Percentiles rank a stretch among this genome's conserved stretches.
Evolutionary conservation across 2,329 filamentous ascomycete genomes (phyloP).

Genomic region (Ceratocystis colombiana): DNA sequence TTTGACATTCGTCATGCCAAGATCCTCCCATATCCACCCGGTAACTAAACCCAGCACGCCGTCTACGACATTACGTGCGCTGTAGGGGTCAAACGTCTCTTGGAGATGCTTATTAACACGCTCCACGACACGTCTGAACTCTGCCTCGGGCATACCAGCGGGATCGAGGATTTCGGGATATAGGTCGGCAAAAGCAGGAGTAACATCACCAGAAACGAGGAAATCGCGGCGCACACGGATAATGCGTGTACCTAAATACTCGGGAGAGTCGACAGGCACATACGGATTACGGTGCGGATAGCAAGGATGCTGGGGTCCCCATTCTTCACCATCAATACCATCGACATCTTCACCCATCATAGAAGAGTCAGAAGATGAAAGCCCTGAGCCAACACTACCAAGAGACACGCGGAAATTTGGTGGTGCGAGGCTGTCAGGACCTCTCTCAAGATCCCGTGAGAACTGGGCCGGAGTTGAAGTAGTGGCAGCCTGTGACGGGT

Average conservation of each 20-base stretch:
- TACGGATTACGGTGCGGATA: conserved; percentile 90
- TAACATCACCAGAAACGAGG: conserved; percentile 79
- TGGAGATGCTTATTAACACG: conserved; percentile 69
- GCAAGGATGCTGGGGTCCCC: conserved; percentile 90
- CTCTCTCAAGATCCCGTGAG: conserved; percentile 47
- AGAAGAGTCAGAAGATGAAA: conserved; percentile 50
- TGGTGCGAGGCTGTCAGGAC: conserved; percentile 36
- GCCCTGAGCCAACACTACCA: conserved; percentile 39
- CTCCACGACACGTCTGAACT: conserved; percentile 73
- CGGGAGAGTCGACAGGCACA: conserved; percentile 63
- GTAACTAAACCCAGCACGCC: conserved; percentile 69
- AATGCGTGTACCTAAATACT: conserved; percentile 71
- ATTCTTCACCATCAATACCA: conserved; percentile 62
- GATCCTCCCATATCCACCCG: conserved; percentile 90
- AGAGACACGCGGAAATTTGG: conserved; percentile 38
- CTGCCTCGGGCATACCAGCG: conserved; percentile 66
- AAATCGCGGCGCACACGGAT: conserved; percentile 89
- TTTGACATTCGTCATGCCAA: conserved; percentile 70
- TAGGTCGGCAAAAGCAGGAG: conserved; percentile 85
- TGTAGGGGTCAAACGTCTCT: conserved; percentile 71
- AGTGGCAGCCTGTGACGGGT: conserved; percentile 25
- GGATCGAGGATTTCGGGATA: conserved; percentile 95
- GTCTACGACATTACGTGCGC: conserved; percentile 67
- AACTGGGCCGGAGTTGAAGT: conserved; percentile 32
- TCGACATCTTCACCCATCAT: conserved; percentile 56